Evolutionary conservation across 2,329 filamentous ascomycete genomes (phyloP), one percentile per base, ranked within the genome.

Genomic region (Sarocladium strictum): DNA sequence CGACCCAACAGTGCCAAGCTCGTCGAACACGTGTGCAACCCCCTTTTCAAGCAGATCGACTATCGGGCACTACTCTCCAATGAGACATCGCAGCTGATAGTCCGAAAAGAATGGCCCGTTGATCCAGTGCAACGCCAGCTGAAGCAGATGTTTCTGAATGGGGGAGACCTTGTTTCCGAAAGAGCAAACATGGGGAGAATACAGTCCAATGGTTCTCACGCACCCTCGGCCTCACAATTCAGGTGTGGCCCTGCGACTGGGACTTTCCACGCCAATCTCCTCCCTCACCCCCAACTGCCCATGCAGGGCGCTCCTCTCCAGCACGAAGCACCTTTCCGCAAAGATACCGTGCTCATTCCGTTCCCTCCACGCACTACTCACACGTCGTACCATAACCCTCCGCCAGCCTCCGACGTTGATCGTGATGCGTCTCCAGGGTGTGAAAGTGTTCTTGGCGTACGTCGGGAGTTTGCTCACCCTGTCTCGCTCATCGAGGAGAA

Each of bases 361-460:
- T 41, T 62, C 59, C 56, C 67, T 67, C 76, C 76, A 78, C 10
- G 65, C 64, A 40, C 65, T 63, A 50, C 72, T 65, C 43, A 75
- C 60, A 19, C 76, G 66, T 17, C 76, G 67, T 7, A 76, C 67
- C 72, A 76, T 72, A 40, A 72, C 65, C 11, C 66, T 69, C 43
- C 68, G 68, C 76, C 76, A 78, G 7, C 74, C 76, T 4, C 76
- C 76, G 1, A 78, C 70, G 29, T 76, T 77, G 55, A 78, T 64
- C n/a, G 68, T 72, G 53, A 78, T 67, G 27, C 62, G 62, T 50
- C 63, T 68, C 73, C 72, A 78, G 2, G 65, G 60, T 47, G 43
- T 47, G 23, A 5, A 17, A 3, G 15, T 35, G 27, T 21, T 10
- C n/a, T 33, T n/a, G n/a, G n/a, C n/a, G n/a, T n/a, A n/a, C n/a